Evolutionary conservation across 768 basidiomycete genomes (phyloP), one percentile per base, ranked within the genome.

Genomic region (Hygrophorus russula): DNA sequence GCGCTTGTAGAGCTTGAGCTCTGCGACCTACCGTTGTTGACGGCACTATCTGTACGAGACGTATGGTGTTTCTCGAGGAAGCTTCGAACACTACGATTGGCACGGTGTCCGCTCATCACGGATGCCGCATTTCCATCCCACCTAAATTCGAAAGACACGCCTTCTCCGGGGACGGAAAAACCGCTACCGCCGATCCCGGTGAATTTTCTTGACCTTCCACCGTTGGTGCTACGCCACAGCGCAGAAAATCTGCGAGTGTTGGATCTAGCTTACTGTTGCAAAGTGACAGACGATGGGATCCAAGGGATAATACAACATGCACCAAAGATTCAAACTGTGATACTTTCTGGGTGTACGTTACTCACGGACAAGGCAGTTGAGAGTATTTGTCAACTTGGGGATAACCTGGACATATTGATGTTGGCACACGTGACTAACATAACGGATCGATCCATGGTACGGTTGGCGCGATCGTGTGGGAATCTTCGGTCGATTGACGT

Each of bases 1-100:
- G 72, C 75, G 46, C 75, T 96, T 18, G 65, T 83, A 42, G 91
- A 93, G 59, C 67, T 94, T 48, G 91, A 96, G 56, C 63, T 93
- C 30, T 77, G 64, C 53, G 73, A 73, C 53, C 78, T 89, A 47
- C 73, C 75, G 8, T 67, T 78, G 32, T 53, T 96, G 43, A 85
- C 83, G 6, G 72, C 75, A 5, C 57, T 71, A 36, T 78, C 86
- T 0, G 69, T 89, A 28, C 76, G 82, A 30, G 86, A 89, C 54
- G 69, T 96, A n/a, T 83, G 91, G 72, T 69, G 72, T 24, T 87
- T 79, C 60, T 82, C 82, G 36, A 76, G 85, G 49, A 84, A 78
- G 55, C 67, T 97, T 42, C 71, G 86, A 6, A 76, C 72, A 36
- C 57, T 96, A 47, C 78, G 82, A 51, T 63, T 98, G 37, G 80